These are phyloP conservation scores for Rhipidocladum racemiflorum DNA, from an alignment of 176 grass and related monocot genomes.

Conservation along the genomic window DNA sequence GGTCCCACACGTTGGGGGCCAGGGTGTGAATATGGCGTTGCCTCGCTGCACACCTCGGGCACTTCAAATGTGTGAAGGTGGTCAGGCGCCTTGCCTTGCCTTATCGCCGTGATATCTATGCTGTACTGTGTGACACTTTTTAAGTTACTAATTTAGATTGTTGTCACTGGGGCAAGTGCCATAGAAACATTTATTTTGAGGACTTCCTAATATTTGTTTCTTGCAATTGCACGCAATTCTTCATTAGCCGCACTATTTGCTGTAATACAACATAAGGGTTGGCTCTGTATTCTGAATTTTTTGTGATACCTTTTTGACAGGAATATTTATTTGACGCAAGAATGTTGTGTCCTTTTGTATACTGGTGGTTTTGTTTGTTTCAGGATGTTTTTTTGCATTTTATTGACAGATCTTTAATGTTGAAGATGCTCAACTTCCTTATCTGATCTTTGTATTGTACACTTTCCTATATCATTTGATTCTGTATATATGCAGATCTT, in stretches of 20 bases:
- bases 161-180: neutral
- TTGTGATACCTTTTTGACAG: neutral
- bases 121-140: neutral
- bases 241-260: neutral
- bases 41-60: too few relatives aligned
- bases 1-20: too few relatives aligned
- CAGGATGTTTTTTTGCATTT: neutral
- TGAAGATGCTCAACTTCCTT: constrained; percentile 1
- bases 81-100: too few relatives aligned
- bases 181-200: neutral
- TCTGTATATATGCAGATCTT: constrained; percentile 45
- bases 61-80: too few relatives aligned
- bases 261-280: neutral
- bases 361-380: neutral
- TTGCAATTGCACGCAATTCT: neutral
- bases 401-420: neutral
- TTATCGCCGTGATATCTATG: too few relatives aligned
- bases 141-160: neutral
- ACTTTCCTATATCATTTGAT: neutral
- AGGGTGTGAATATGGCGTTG: too few relatives aligned
- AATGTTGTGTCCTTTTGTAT: neutral
- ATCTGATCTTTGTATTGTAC: neutral
- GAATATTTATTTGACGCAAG: neutral
- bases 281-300: neutral
- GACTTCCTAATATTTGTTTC: neutral